A percentile compares a stretch with the other conserved stretches of the same genome.
These are phyloP conservation scores for Phaseolus coccineus DNA, from an alignment of 331 rosid species.

Conservation along the genomic window DNA sequence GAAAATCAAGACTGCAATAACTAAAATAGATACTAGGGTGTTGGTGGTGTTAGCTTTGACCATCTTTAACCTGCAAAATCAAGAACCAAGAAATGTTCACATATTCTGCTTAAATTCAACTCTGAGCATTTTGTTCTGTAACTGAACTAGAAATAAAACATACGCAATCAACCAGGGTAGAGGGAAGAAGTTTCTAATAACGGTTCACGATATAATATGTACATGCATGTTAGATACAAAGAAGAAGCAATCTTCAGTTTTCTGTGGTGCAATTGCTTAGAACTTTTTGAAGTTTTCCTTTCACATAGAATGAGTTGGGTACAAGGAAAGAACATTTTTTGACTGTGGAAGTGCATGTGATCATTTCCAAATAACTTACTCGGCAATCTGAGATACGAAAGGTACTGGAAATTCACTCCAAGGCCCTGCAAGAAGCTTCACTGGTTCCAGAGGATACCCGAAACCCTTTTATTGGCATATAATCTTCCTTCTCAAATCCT, in stretches of 20 bases:
- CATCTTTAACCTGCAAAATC: conserved; percentile 54
- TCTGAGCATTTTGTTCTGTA: conserved; percentile 11
- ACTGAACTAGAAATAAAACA: neutral
- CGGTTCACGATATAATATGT: conserved; percentile 15
- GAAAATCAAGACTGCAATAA: conserved; percentile 46
- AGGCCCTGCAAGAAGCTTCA: conserved; percentile 36
- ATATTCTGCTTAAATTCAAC: conserved; percentile 23
- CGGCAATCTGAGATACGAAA: conserved; percentile 16
- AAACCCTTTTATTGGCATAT: neutral
- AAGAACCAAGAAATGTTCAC: conserved; percentile 5
- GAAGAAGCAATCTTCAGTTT: conserved; percentile 31
- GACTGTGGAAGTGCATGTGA: conserved; percentile 16
- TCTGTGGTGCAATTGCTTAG: conserved; percentile 10
- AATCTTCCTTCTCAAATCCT: conserved; percentile 17
- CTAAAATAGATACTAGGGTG: conserved; percentile 15
- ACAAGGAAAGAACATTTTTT: conserved; percentile 51
- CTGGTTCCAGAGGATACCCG: conserved; percentile 17
- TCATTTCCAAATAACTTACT: conserved; percentile 40
- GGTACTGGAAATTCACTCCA: conserved; percentile 26
- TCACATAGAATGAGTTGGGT: conserved; percentile 39
- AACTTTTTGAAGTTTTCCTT: conserved; percentile 10
- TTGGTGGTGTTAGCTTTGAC: conserved; percentile 27
- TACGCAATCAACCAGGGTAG: conserved; percentile 1
- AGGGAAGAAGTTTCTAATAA: neutral
- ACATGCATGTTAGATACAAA: conserved; percentile 6